Evolutionary conservation across 2,329 filamentous ascomycete genomes (phyloP), one percentile per base, ranked within the genome.

Genomic region (Aureobasidium melanogenum): DNA sequence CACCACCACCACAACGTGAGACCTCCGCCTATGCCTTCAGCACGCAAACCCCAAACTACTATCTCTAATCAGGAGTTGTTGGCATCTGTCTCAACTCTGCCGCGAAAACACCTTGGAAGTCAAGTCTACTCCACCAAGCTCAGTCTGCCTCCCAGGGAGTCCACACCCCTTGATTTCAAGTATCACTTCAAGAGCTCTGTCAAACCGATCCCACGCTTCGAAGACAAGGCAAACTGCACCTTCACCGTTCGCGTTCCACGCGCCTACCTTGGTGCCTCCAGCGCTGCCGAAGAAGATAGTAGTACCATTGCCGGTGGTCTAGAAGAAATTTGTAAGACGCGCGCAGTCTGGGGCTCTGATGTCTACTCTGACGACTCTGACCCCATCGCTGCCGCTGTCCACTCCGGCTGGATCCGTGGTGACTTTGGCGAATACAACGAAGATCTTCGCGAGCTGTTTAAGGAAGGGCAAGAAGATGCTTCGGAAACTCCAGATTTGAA

Each of bases 281-380:
- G 30, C 15, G 62, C 62, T 1, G 56, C 63, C 34, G 63, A 63
- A 2, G 55, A 66, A 19, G 48, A 57, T 17, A 51, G 48, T 36
- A 36, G 57, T 15, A 50, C 60, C 14, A 26, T 61, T 6, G 62
- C 63, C 26, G 41, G 64, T 15, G 65, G 66, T 12, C 83, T 93
- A 32, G 89, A 94, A 70, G 89, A 95, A 66, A 92, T 97, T 56
- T 95, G 91, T 12, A 77, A 84, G 8, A 84, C 90, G 36, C 83
- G 88, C 22, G 89, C 89, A 8, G 73, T 99, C 0, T 99, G 93
- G 92, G 94, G 94, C 1, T 94, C 91, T 0, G 92, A 95, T 39
- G 83, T 99, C 7, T 97, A 97, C 71, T 96, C 91, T 0, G 94
- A 99, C 67, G 94, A 99, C 73, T 96, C 91, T 0, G 94, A 99